Base-by-base conservation (phyloP, 108 stramenopile species). In the Cylindrotheca closterium region DNA sequence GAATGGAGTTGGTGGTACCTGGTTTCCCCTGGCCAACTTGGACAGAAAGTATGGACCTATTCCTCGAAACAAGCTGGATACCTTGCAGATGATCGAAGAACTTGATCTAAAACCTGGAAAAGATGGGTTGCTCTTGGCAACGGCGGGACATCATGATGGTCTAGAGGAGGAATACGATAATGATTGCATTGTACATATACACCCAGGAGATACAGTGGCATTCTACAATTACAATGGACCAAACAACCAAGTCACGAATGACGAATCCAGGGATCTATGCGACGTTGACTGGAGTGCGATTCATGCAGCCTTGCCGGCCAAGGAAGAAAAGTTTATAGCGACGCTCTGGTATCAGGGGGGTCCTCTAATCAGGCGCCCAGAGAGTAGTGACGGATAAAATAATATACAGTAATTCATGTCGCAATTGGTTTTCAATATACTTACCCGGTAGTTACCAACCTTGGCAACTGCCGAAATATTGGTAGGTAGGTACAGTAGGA, bases 1-100 rank as follows among this genome's bases (percentile, higher is more conserved):
- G n/a, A 87, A 83, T 69, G 85, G 82, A 3, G 79, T 81, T 3
- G 80, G 74, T 27, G 85, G 53, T 12, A 87, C 85, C 4, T 87
- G 82, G 82, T 83, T 87, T 66, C 85, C 85, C 18, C 60, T 83
- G 55, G 85, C 85, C 22, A 50, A 68, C 30, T 50, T 15, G 24
- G 47, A 50, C 45, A 51, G 51, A 30, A 55, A 33, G 24, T 2
- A 47, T 4, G 12, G 37, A 12, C 28, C 12, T 1, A 2, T 32
- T 7, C 33, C 23, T 1, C 31, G n/a, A n/a, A 23, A 28, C 47
- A 57, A 37, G 22, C 1, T 50, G 15, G 28, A 64, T 55, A 48
- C 63, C n/a, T 15, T 54, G 27, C 22, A 48, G 8, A 1, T 27
- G 27, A 31, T 55, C 51, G n/a, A 55, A 15, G 47, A 28, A 15